A percentile compares a stretch with the other conserved stretches of the same genome.
Conservation (phyloP, 2,329 filamentous ascomycete species). For the Coleophoma cylindrospora region DNA sequence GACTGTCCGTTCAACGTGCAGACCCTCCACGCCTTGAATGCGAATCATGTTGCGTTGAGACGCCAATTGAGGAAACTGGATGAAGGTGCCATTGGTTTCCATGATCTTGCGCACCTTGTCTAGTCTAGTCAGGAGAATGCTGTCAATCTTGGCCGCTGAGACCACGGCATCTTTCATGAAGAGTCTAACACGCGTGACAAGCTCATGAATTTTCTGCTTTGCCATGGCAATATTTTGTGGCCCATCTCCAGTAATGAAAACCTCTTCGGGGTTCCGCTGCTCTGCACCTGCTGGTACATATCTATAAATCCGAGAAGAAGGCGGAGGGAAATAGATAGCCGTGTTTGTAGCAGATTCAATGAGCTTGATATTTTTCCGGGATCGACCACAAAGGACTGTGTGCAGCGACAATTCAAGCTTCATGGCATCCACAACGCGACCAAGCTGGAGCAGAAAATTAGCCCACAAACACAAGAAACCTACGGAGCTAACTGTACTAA, state of each 20-base stretch:
- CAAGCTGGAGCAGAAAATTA: slow-evolving; percentile 45
- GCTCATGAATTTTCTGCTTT: slow-evolving; percentile 85
- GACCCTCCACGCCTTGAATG: slow-evolving; percentile 87
- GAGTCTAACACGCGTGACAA: slow-evolving; percentile 74
- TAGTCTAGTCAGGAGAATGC: slow-evolving; percentile 81
- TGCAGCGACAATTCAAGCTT: slow-evolving; percentile 84
- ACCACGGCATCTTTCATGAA: slow-evolving; percentile 91
- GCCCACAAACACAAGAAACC: slow-evolving; percentile 1
- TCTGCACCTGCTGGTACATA: slow-evolving; percentile 81
- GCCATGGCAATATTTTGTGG: slow-evolving; percentile 80
- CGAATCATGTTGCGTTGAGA: slow-evolving; percentile 80
- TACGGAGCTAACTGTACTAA: slow-evolving; percentile 8
- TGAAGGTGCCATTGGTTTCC: slow-evolving; percentile 92
- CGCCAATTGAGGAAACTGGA: slow-evolving; percentile 84
- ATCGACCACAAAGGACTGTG: slow-evolving; percentile 86
- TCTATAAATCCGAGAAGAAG: slow-evolving; percentile 86
- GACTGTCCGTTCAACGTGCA: slow-evolving; percentile 92
- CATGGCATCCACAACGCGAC: slow-evolving; percentile 70
- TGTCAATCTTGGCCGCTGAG: slow-evolving; percentile 89
- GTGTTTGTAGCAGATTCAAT: slow-evolving; percentile 95
- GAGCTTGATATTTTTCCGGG: slow-evolving; percentile 94
- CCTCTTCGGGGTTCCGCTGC: slow-evolving; percentile 78
- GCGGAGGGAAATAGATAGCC: slow-evolving; percentile 95
- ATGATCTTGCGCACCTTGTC: slow-evolving; percentile 98
- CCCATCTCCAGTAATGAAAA: slow-evolving; percentile 91